These are phyloP conservation scores for Malus asiatica DNA, from an alignment of 306 rosid species.

Conservation along the genomic window DNA sequence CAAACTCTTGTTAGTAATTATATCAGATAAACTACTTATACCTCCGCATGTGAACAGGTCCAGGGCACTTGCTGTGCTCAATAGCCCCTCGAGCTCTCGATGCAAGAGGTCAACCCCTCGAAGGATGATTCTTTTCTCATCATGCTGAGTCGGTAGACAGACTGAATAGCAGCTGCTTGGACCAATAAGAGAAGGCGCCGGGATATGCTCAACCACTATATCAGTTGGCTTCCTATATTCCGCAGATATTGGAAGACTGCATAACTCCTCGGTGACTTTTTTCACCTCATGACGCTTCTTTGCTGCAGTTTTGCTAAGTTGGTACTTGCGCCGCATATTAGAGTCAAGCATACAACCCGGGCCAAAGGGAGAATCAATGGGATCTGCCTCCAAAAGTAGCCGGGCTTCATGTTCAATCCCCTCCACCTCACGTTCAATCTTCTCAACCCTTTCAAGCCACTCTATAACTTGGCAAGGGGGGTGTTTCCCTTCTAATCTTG, in stretches of 20 bases:
- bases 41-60: constrained; percentile 2
- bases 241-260: background rate
- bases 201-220: constrained; percentile 6
- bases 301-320: constrained; percentile 1
- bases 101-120: constrained; percentile 15
- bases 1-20: background rate
- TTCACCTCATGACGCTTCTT: background rate
- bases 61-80: constrained; percentile 1
- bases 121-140: constrained; percentile 13
- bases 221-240: background rate
- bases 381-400: background rate
- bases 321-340: constrained; percentile 1
- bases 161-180: background rate
- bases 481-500: background rate
- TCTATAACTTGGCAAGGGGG: background rate
- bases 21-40: constrained; percentile 2
- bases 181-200: constrained; percentile 10
- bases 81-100: constrained; percentile 1
- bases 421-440: background rate
- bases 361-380: background rate
- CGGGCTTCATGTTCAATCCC: background rate
- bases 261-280: background rate
- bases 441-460: constrained; percentile 9
- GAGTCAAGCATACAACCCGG: constrained; percentile 2
- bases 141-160: background rate